Conservation (phyloP, 2,329 filamentous ascomycete genomes). For the Reticulascus tulasneorum region DNA sequence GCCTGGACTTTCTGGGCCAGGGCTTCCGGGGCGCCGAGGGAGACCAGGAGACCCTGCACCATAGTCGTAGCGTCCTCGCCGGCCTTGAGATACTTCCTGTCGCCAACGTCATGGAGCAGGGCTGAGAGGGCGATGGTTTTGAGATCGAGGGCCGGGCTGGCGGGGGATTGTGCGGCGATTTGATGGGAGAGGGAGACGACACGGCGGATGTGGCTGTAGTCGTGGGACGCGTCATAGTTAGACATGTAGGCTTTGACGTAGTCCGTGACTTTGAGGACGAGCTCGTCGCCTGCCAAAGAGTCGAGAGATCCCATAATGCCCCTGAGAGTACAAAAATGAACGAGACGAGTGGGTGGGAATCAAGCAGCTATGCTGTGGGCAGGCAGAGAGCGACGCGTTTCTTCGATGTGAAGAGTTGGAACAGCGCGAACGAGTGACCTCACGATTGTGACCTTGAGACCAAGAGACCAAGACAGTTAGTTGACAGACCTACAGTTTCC, state of each 20-base stretch:
- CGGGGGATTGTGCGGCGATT: slow-evolving; percentile 38
- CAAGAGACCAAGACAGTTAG: no score
- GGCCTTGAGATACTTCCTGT: slow-evolving; percentile 70
- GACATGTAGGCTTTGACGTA: slow-evolving; percentile 71
- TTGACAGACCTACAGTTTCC: no score
- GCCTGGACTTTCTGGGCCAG: slow-evolving; percentile 66
- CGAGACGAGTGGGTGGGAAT: no score
- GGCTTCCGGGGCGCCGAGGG: slow-evolving; percentile 48
- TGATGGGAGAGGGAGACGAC: slow-evolving; percentile 69
- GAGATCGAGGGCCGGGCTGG: slow-evolving; percentile 35
- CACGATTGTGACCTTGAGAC: no score
- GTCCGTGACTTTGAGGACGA: slow-evolving; percentile 53
- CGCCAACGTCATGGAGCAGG: slow-evolving; percentile 83
- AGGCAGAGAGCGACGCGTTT: no score
- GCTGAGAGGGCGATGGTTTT: slow-evolving; percentile 64
- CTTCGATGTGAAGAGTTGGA: no score
- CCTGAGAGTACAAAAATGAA: no score
- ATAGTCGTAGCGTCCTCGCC: slow-evolving; percentile 54
- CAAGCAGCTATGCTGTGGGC: no score
- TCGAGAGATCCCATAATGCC: no score
- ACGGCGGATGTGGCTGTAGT: slow-evolving; percentile 78
- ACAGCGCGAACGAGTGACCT: no score
- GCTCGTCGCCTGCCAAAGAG: no score
- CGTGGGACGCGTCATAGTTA: slow-evolving; percentile 79
- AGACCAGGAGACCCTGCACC: slow-evolving; percentile 51